Evolutionary conservation across 768 basidiomycete species (phyloP).

Genomic region (Leccinum broughii): DNA sequence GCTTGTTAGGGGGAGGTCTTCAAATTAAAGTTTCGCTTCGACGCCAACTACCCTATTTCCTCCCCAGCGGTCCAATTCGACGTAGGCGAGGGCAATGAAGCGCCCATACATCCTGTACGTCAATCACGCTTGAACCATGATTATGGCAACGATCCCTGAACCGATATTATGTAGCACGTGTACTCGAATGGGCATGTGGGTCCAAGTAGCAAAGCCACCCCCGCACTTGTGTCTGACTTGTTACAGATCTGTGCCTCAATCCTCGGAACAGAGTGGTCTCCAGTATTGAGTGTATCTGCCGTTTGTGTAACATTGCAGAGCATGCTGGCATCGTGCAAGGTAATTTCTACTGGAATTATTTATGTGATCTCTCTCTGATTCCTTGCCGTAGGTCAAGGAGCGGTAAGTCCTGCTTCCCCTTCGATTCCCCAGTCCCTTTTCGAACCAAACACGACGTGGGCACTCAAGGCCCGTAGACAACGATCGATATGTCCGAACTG

Average conservation of each 20-base stretch:
- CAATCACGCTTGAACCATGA: neutral
- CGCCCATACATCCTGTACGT: constrained; percentile 81
- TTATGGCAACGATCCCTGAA: constrained; percentile 12
- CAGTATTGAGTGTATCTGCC: constrained; percentile 78
- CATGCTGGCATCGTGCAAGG: constrained; percentile 93
- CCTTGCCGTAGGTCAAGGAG: constrained; percentile 51
- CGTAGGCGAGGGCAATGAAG: constrained; percentile 56
- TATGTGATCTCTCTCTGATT: neutral
- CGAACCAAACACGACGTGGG: constrained; percentile 8
- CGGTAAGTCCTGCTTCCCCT: constrained; percentile 47
- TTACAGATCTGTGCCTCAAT: constrained; percentile 85
- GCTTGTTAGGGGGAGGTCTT: constrained; percentile 67
- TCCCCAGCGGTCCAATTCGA: constrained; percentile 88
- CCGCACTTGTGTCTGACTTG: constrained; percentile 19
- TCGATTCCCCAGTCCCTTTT: neutral
- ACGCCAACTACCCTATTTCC: constrained; percentile 79
- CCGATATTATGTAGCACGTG: constrained; percentile 56
- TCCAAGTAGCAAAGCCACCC: neutral
- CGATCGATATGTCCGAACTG: constrained; percentile 74
- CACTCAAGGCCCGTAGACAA: constrained; percentile 72
- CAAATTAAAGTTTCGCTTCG: constrained; percentile 81
- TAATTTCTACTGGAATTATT: constrained; percentile 27
- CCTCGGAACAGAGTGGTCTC: constrained; percentile 87
- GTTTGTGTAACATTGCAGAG: constrained; percentile 87
- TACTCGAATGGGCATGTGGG: constrained; percentile 87